Evolutionary conservation across 2,329 filamentous ascomycete species (phyloP).

Genomic region (Aspergillus latus): DNA sequence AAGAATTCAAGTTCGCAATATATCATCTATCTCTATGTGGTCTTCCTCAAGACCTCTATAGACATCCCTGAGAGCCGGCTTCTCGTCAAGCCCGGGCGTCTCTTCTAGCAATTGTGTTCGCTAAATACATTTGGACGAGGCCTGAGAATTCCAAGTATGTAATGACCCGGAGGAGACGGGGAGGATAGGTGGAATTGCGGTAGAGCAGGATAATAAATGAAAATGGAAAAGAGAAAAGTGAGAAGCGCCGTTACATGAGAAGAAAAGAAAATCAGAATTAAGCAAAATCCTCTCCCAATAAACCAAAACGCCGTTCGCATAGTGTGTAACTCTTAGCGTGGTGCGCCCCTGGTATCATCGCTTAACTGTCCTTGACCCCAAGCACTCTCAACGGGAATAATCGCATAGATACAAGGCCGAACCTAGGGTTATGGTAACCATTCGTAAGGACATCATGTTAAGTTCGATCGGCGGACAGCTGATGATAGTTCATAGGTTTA

Average conservation of each 20-base stretch:
- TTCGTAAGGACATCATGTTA: neutral
- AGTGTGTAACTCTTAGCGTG: neutral
- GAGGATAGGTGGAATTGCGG: neutral
- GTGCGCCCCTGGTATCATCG: neutral
- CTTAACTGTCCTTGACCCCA: neutral
- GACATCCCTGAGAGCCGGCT: conserved; percentile 1
- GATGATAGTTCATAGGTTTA: neutral
- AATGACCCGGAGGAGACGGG: neutral
- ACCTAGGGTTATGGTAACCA: neutral
- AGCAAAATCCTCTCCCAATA: too few relatives aligned
- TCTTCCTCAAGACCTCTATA: neutral
- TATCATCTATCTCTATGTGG: neutral
- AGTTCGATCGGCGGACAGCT: neutral
- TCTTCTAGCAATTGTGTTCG: neutral
- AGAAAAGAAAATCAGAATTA: too few relatives aligned
- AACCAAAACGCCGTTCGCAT: neutral
- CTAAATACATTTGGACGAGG: neutral
- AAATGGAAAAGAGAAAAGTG: neutral
- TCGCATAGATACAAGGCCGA: neutral
- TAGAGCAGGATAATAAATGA: neutral
- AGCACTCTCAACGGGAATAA: neutral
- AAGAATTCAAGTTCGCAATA: neutral
- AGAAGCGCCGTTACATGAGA: too few relatives aligned
- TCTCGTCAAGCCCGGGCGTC: neutral
- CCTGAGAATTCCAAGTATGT: neutral